phyloP scores from a whole-genome alignment of 345 rosid species.

The Gossypium ekmanianum region DNA sequence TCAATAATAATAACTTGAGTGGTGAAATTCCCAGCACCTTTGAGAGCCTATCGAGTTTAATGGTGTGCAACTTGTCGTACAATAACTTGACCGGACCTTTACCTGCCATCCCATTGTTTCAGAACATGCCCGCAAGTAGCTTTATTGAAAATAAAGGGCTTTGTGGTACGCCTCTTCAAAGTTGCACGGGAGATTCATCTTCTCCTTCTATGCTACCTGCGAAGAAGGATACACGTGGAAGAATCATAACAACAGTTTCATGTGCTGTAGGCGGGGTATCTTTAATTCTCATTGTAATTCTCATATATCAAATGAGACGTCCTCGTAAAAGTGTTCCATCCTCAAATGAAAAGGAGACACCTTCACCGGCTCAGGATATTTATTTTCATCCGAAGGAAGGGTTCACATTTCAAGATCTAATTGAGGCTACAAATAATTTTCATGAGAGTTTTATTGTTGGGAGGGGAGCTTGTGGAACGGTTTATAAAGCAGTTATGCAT shows the following conservation, averaged over 20 bases:
- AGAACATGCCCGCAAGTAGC: constrained; percentile 54
- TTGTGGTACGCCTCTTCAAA: constrained; percentile 62
- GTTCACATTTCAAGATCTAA: constrained; percentile 77
- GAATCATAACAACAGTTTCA: constrained; percentile 51
- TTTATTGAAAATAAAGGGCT: constrained; percentile 72
- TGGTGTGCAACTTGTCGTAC: constrained; percentile 87
- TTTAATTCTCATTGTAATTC: constrained; percentile 55
- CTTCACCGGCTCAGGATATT: constrained; percentile 50
- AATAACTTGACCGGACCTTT: constrained; percentile 72
- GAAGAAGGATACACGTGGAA: constrained; percentile 38
- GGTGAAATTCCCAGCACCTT: constrained; percentile 74
- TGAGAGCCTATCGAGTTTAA: constrained; percentile 61
- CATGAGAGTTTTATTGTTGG: constrained; percentile 79
- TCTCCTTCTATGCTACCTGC: constrained; percentile 27
- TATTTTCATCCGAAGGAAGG: constrained; percentile 82
- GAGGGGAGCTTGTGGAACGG: constrained; percentile 92
- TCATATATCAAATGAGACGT: constrained; percentile 59
- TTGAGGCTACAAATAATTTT: constrained; percentile 73
- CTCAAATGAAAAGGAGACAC: constrained; percentile 42
- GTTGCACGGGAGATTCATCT: constrained; percentile 46
- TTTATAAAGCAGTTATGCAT: constrained; percentile 75
- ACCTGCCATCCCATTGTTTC: constrained; percentile 53
- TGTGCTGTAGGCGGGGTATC: constrained; percentile 72
- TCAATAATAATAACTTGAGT: constrained; percentile 71
- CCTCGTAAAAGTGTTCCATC: constrained; percentile 41